Conservation (phyloP, 2,329 filamentous ascomycete species). For the Zymoseptoria ardabiliae region DNA sequence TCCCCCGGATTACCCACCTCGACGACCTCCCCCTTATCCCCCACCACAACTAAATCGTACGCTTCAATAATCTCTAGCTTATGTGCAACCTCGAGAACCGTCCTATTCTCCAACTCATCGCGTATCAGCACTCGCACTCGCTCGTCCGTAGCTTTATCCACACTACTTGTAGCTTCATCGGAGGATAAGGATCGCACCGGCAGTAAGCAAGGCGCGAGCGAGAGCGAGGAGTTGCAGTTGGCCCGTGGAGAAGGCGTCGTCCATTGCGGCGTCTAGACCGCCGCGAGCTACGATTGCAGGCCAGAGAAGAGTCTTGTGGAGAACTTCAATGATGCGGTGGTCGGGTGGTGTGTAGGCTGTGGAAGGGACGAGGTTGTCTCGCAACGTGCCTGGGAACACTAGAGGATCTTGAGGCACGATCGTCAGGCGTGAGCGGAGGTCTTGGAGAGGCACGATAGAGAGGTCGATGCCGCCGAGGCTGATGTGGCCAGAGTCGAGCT, state of each 20-base stretch:
- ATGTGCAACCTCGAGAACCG: background rate
- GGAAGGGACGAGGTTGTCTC: constrained; percentile 27
- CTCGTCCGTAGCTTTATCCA: background rate
- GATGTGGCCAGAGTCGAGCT: constrained; percentile 33
- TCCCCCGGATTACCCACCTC: background rate
- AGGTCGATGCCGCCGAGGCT: constrained; percentile 37
- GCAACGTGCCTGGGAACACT: constrained; percentile 26
- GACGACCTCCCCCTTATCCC: background rate
- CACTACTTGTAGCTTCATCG: background rate
- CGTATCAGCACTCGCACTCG: background rate
- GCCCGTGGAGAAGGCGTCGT: background rate
- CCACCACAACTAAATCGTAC: background rate
- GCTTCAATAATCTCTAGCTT: background rate
- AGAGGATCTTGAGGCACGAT: constrained; percentile 49
- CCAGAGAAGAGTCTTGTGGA: constrained; percentile 17
- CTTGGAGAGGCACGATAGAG: constrained; percentile 32
- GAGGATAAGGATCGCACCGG: background rate
- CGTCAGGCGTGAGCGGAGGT: constrained; percentile 43
- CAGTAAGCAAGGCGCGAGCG: constrained; percentile 49
- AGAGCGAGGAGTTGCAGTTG: constrained; percentile 58
- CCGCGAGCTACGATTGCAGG: background rate
- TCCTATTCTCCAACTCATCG: background rate
- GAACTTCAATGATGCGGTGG: constrained; percentile 9
- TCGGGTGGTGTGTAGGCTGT: constrained; percentile 6
- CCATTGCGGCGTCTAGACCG: constrained; percentile 25